Evolutionary conservation across 2,329 filamentous ascomycete species (phyloP), one percentile per base, ranked within the genome.

Genomic region (Neonectria hederae): DNA sequence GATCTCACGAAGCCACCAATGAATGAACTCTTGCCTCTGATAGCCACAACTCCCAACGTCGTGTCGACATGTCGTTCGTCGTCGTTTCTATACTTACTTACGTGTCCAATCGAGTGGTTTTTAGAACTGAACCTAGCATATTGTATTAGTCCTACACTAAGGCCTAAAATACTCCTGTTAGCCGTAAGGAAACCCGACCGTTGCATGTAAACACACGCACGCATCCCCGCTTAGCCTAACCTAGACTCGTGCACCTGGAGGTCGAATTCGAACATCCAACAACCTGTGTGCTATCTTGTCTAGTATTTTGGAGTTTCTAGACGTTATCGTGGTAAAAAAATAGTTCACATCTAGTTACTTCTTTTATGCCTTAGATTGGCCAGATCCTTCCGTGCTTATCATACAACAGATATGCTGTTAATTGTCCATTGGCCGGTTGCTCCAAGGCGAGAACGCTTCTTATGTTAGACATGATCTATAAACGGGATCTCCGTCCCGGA

Each of bases 1-100:
- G 30, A 42, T 63, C 45, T 42, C 32, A 48, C 24, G 43, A 48
- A 58, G 49, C 60, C 42, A 58, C 60, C 21, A 38, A 38, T 30
- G 11, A 51, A 38, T 17, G 32, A 17, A 5, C 5, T 21, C 7
- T 9, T 17, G 8, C 13, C 35, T 8, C 14, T 21, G 19, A 19
- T 4, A 17, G 19, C 48, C 14, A 4, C 28, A 21, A 32, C 9
- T 30, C 22, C 11, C 8, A 21, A 28, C 24, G 30, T 30, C 57
- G 54, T 43, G 43, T 11, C 19, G 17, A 53, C n/a, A 42, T 11
- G 26, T 26, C 26, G n/a, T 26, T 52, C 14, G 14, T 45, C 17
- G 30, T 59, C 8, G 2, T n/a, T 28, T 48, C 4, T 26, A 4
- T 21, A 21, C n/a, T 21, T 21, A 13, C 6, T 5, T 14, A 5